Evolutionary conservation across 768 basidiomycete genomes (phyloP), one percentile per base, ranked within the genome.

Genomic region (Leucocoprinus sp.): DNA sequence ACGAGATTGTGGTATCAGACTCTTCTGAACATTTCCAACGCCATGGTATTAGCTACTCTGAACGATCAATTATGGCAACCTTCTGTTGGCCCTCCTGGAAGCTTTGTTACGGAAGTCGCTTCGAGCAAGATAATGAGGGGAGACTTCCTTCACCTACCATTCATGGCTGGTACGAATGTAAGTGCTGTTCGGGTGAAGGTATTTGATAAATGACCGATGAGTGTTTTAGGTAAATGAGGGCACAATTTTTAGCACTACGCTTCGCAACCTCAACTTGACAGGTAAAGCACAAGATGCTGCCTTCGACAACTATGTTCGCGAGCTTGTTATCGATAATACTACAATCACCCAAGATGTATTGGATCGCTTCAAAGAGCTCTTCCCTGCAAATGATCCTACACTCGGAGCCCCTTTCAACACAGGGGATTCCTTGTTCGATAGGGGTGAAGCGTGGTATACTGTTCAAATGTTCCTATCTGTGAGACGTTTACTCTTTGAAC

Each of bases 31-130:
- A 68, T 70, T 37, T 72, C 67, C 31, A 75, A 76, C 50, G 37
- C 50, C 0, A 66, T 80, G 69, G 72, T 74, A 7, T 39, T 17
- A 0, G 41, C 60, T 0, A 71, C 70, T 1, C 56, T 80, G 21
- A 78, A 80, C 42, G 14, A 47, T 0, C 78, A 81, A 50, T 59
- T 79, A 4, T 80, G 78, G 78, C 65, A 80, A 50, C 77, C 78
- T 0, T 49, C 75, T 0, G 66, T 78, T 4, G 77, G 78, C 0
- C 72, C 73, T 1, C 42, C 59, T 0, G 75, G 74, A 1, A 79
- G 74, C 54, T 63, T 79, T 41, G 56, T 72, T 15, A 56, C 72
- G 0, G 67, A 64, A 41, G 56, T 70, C 31, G 71, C 75, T 3
- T 79, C 77, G 1, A 43, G 55, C 4, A 64, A 63, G 29, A 70